Evolutionary conservation across 2,329 filamentous ascomycete genomes (phyloP).

Genomic region (Colletotrichum cordylinicola): DNA sequence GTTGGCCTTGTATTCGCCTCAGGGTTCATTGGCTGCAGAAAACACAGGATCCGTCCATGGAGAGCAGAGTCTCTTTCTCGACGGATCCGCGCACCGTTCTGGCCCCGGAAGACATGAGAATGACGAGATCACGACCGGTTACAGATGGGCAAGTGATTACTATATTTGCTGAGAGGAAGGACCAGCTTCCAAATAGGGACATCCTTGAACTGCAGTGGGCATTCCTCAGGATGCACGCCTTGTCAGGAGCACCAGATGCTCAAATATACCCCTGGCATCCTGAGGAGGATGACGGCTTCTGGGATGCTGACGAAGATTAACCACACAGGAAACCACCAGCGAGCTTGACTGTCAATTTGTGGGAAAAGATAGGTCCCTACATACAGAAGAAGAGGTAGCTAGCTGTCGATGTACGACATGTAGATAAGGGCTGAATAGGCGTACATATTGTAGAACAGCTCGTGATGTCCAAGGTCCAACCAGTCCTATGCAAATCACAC

Average conservation of each 20-base stretch:
- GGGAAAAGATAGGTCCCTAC: not conserved
- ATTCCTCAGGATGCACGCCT: not conserved
- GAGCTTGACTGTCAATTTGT: not conserved
- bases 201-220: not conserved
- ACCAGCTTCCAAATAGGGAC: not conserved
- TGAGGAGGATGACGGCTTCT: not conserved
- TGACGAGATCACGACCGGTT: not conserved
- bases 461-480: not conserved
- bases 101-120: not conserved
- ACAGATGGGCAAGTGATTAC: not conserved
- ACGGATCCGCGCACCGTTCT: not conserved
- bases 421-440: not conserved
- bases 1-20: not conserved
- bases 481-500: not conserved
- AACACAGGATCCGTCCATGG: not conserved
- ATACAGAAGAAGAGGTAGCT: not conserved
- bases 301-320: not conserved
- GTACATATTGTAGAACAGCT: not conserved
- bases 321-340: not conserved
- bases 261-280: not conserved
- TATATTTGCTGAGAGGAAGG: not conserved
- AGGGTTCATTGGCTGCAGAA: not conserved
- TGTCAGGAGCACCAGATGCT: not conserved
- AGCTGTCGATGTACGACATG: too few relatives aligned
- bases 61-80: not conserved